phyloP scores from a whole-genome alignment of 2,329 filamentous ascomycete species.

The Curvularia verruculosa region DNA sequence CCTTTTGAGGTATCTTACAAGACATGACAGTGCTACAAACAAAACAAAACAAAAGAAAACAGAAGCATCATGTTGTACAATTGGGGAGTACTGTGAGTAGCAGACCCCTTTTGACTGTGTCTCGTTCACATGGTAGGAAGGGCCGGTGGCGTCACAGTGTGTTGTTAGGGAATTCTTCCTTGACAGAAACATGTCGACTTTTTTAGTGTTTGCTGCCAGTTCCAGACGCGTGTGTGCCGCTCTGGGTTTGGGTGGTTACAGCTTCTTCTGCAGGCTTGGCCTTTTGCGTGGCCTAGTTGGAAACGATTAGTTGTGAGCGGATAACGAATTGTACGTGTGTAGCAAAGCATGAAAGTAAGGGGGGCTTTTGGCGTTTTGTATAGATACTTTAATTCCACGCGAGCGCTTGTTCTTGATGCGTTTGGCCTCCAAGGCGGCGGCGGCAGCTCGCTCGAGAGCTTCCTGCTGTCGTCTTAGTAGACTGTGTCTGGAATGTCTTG shows the following conservation, averaged over 20 bases:
- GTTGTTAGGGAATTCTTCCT: too few species aligned
- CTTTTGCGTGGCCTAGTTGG: not conserved
- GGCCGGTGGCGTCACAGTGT: too few species aligned
- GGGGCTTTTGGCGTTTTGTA: not conserved
- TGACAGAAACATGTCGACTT: not conserved
- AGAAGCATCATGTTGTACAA: too few species aligned
- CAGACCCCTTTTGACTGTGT: too few species aligned
- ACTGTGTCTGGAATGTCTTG: too few species aligned
- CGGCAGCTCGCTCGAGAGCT: slow-evolving; percentile 1
- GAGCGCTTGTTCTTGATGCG: slow-evolving; percentile 18
- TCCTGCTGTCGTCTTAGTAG: not conserved
- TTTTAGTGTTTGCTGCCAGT: not conserved
- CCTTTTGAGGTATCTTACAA: not conserved
- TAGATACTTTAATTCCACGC: slow-evolving; percentile 18
- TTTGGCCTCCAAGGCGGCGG: slow-evolving; percentile 6
- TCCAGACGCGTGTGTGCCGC: not conserved
- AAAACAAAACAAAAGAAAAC: too few species aligned
- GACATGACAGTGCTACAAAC: not conserved
- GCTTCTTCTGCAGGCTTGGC: not conserved
- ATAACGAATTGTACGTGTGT: not conserved
- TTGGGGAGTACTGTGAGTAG: too few species aligned
- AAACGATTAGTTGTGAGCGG: not conserved
- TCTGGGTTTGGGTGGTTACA: not conserved
- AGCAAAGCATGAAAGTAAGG: not conserved
- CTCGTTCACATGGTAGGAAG: too few species aligned